Percentiles rank a stretch among this genome's conserved stretches.
phyloP scores from a whole-genome alignment of 345 rosid species.

The Cardamine resedifolia region DNA sequence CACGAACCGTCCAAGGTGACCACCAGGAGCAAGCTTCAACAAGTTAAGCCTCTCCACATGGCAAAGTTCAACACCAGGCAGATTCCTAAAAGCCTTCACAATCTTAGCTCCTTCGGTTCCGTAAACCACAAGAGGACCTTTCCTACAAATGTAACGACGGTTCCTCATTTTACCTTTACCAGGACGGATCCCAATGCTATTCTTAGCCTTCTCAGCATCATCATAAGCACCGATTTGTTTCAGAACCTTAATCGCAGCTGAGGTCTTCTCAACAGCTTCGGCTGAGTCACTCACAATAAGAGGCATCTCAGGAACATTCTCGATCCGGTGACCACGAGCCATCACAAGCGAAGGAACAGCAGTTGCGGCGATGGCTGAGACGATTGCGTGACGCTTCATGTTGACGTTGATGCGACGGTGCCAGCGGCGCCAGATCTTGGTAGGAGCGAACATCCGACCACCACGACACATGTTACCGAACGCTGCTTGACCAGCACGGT shows the following conservation, averaged over 20 bases:
- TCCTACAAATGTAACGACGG: slow-evolving; percentile 81
- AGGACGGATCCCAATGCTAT: slow-evolving; percentile 80
- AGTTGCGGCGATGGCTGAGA: slow-evolving; percentile 93
- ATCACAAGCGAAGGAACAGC: slow-evolving; percentile 83
- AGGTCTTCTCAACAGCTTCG: slow-evolving; percentile 77
- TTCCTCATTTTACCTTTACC: slow-evolving; percentile 95
- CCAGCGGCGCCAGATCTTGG: slow-evolving; percentile 99
- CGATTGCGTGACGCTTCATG: slow-evolving; percentile 84
- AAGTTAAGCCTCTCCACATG: slow-evolving; percentile 86
- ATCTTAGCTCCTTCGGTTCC: slow-evolving; percentile 81
- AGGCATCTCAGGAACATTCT: slow-evolving; percentile 87
- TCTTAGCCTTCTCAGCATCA: slow-evolving; percentile 90
- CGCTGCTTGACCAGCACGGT: slow-evolving; percentile 99
- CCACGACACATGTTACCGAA: slow-evolving; percentile 99
- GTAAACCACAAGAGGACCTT: slow-evolving; percentile 90
- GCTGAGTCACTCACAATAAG: slow-evolving; percentile 71
- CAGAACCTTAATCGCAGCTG: slow-evolving; percentile 74
- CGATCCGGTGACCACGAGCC: slow-evolving; percentile 93
- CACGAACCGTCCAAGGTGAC: slow-evolving; percentile 89
- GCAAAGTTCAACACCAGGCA: slow-evolving; percentile 90
- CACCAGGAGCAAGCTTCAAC: slow-evolving; percentile 95
- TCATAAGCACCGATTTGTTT: slow-evolving; percentile 84
- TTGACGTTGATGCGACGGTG: slow-evolving; percentile 84
- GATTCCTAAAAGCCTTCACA: slow-evolving; percentile 85
- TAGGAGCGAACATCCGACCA: slow-evolving; percentile 98